phyloP scores from a whole-genome alignment of 2,329 filamentous ascomycete species.

The Aspergillus vadensis region DNA sequence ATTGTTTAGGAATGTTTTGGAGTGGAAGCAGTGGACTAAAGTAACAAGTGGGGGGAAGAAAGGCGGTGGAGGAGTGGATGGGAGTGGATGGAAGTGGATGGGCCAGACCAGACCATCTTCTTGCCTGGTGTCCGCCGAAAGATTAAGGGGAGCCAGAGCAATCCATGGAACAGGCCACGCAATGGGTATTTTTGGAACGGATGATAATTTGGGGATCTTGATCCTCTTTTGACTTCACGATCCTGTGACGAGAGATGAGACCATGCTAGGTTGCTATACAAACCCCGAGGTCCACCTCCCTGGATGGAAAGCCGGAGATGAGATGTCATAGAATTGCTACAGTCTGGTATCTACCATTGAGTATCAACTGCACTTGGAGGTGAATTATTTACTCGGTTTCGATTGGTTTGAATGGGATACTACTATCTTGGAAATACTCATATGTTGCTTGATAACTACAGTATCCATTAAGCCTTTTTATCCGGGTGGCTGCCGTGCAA shows the following conservation, averaged over 20 bases:
- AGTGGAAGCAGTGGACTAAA: conserved; percentile 11
- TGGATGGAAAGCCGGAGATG: too few relatives aligned
- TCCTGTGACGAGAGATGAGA: neutral
- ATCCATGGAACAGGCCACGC: neutral
- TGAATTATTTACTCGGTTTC: too few relatives aligned
- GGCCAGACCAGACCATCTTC: neutral
- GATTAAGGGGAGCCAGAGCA: neutral
- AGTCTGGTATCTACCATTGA: too few relatives aligned
- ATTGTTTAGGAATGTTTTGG: conserved; percentile 10
- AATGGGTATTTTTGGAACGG: neutral
- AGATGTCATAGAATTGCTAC: too few relatives aligned
- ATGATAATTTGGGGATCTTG: neutral
- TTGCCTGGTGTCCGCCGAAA: neutral
- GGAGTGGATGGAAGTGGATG: neutral
- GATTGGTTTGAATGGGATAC: too few relatives aligned
- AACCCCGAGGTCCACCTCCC: neutral
- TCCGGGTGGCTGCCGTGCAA: neutral
- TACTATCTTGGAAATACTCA: too few relatives aligned
- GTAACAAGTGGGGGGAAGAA: conserved; percentile 9
- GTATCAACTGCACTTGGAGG: too few relatives aligned
- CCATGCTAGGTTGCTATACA: neutral
- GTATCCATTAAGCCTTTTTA: neutral
- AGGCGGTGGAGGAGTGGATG: conserved; percentile 6
- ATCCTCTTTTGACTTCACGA: neutral
- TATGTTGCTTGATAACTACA: neutral